Conservation (phyloP, 306 rosid genomes). For the Castanopsis chinensis region DNA sequence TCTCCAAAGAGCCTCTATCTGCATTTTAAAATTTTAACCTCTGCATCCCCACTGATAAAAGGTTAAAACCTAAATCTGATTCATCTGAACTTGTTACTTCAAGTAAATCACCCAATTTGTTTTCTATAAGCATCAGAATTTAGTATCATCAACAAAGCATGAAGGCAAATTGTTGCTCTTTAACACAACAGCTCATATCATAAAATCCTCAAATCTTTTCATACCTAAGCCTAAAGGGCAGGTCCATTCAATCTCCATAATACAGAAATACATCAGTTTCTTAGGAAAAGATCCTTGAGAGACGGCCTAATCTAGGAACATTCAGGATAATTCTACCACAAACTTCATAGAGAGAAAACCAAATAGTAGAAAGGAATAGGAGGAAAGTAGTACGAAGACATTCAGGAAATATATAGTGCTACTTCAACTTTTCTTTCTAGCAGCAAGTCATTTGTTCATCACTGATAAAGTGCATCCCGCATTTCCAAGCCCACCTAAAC, state of each 20-base stretch:
- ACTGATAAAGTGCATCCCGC: slow-evolving; percentile 32
- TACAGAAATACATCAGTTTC: slow-evolving; percentile 32
- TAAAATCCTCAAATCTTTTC: slow-evolving; percentile 36
- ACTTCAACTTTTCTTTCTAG: slow-evolving; percentile 37
- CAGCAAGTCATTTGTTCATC: slow-evolving; percentile 32
- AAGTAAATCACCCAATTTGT: slow-evolving; percentile 34
- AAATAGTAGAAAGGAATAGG: slow-evolving; percentile 24
- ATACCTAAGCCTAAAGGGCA: slow-evolving; percentile 34
- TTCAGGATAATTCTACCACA: slow-evolving; percentile 36
- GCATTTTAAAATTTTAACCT: slow-evolving; percentile 26
- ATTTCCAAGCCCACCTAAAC: slow-evolving; percentile 47
- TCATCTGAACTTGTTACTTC: slow-evolving; percentile 27
- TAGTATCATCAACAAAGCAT: slow-evolving; percentile 24
- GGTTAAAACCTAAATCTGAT: slow-evolving; percentile 32
- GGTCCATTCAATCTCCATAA: slow-evolving; percentile 36
- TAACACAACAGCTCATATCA: slow-evolving; percentile 42
- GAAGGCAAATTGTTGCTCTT: slow-evolving; percentile 11
- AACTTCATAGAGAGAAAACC: slow-evolving; percentile 13
- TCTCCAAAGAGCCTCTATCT: slow-evolving; percentile 38
- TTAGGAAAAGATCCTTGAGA: slow-evolving; percentile 26
- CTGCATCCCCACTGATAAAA: slow-evolving; percentile 33
- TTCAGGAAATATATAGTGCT: slow-evolving; percentile 31
- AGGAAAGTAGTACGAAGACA: slow-evolving; percentile 16
- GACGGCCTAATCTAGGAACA: slow-evolving; percentile 38
- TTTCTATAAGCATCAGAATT: slow-evolving; percentile 23